These are phyloP conservation scores for Venturiaceae sp. DNA, from an alignment of 2,329 filamentous ascomycete species.

Conservation along the genomic window DNA sequence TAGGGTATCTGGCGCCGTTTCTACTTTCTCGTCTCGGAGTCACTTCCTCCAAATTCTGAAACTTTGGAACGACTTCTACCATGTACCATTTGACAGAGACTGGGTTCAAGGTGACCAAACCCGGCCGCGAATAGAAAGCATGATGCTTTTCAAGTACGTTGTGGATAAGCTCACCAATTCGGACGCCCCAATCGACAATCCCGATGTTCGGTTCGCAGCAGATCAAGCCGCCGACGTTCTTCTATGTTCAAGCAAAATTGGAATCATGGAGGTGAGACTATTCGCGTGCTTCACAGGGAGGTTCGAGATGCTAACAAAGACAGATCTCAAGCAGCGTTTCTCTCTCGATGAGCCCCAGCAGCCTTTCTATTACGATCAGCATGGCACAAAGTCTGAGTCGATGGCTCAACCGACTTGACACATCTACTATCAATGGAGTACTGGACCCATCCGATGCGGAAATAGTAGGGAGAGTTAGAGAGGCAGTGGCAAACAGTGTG, in stretches of 20 bases:
- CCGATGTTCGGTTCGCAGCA: background rate
- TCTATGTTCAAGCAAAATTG: background rate
- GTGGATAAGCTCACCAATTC: background rate
- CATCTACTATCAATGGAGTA: background rate
- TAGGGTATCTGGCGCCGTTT: background rate
- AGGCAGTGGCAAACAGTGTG: background rate
- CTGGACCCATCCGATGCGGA: background rate
- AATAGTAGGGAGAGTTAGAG: background rate
- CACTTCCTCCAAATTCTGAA: background rate
- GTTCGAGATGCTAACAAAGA: background rate
- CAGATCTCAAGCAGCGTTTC: background rate
- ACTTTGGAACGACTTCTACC: background rate
- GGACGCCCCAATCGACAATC: background rate
- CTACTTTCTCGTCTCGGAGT: background rate
- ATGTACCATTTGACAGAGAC: background rate
- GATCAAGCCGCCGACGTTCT: background rate
- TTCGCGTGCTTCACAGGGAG: no score
- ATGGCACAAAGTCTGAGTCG: background rate
- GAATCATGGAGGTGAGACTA: background rate
- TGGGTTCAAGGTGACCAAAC: background rate
- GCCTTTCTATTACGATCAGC: background rate
- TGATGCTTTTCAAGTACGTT: background rate
- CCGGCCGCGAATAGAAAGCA: background rate
- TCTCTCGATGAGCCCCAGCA: background rate
- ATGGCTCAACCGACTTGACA: background rate